Conservation (phyloP, 2,329 filamentous ascomycete genomes). For the Mollisiaceae sp. region DNA sequence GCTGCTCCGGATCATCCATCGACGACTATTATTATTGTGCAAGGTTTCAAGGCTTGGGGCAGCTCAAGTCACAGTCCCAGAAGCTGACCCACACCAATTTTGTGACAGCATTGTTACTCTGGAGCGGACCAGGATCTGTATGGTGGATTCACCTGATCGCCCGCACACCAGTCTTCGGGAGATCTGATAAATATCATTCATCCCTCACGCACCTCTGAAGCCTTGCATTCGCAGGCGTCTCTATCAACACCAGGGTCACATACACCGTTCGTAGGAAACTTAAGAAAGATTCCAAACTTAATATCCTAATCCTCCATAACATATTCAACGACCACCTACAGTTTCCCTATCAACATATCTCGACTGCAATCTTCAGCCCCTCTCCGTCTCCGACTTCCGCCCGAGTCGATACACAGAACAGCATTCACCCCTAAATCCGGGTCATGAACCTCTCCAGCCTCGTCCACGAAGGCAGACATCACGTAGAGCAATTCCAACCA, state of each 20-base stretch:
- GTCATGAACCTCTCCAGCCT: slow-evolving; percentile 46
- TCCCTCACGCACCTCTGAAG: slow-evolving; percentile 46
- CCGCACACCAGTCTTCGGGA: slow-evolving; percentile 52
- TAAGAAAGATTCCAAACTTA: slow-evolving; percentile 37
- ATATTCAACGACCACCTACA: slow-evolving; percentile 15
- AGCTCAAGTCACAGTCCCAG: slow-evolving; percentile 41
- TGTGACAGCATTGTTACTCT: slow-evolving; percentile 57
- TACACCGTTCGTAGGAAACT: slow-evolving; percentile 43
- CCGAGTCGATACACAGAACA: slow-evolving; percentile 4
- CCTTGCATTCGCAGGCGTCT: slow-evolving; percentile 42
- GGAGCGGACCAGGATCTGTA: slow-evolving; percentile 52
- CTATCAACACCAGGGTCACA: slow-evolving; percentile 34
- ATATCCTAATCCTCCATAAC: slow-evolving; percentile 34
- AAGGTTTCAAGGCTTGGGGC: slow-evolving; percentile 39
- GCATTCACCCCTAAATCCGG: slow-evolving; percentile 16
- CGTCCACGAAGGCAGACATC: slow-evolving; percentile 41
- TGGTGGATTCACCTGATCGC: slow-evolving; percentile 58
- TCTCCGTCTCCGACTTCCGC: slow-evolving; percentile 2
- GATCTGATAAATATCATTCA: slow-evolving; percentile 56
- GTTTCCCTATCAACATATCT: slow-evolving; percentile 12
- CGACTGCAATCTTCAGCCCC: slow-evolving; percentile 7
- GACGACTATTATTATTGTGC: slow-evolving; percentile 33
- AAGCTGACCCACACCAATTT: slow-evolving; percentile 57
- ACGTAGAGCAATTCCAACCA: slow-evolving; percentile 37
- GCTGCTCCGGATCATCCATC: slow-evolving; percentile 37